These are phyloP conservation scores for Cordyceps fumosorosea DNA, from an alignment of 2,329 filamentous ascomycete genomes.

Conservation along the genomic window DNA sequence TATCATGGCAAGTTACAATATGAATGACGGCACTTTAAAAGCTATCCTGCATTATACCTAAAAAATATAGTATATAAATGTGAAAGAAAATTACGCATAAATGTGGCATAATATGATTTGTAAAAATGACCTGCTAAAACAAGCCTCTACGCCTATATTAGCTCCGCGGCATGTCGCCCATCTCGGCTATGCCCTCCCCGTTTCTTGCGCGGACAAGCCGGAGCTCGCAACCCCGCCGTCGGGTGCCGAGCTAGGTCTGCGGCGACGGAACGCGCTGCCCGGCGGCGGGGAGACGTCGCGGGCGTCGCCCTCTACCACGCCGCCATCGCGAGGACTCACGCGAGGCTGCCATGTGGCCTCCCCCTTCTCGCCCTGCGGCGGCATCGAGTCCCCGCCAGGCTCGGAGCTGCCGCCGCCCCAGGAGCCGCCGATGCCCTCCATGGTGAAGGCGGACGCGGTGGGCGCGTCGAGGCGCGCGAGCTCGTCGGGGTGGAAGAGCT, in stretches of 20 bases:
- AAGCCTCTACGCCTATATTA: background rate
- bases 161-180: conserved; percentile 22
- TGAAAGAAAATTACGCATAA: too few relatives aligned
- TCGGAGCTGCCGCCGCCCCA: conserved; percentile 37
- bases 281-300: background rate
- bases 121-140: too few relatives aligned
- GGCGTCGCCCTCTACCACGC: background rate
- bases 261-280: conserved; percentile 3
- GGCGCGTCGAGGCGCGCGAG: conserved; percentile 61
- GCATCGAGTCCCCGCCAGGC: conserved; percentile 17
- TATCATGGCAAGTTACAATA: too few relatives aligned
- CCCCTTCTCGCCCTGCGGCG: conserved; percentile 13
- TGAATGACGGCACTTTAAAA: too few relatives aligned
- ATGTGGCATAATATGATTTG: too few relatives aligned
- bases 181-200: conserved; percentile 29
- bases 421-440: conserved; percentile 65
- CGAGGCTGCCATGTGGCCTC: conserved; percentile 13
- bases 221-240: conserved; percentile 24
- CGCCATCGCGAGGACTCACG: background rate
- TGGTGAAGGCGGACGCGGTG: conserved; percentile 67
- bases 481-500: conserved; percentile 53
- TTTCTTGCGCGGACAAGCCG: conserved; percentile 23
- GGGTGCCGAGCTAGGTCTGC: conserved; percentile 12
- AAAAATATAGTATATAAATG: too few relatives aligned
- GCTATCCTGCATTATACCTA: too few relatives aligned